Conservation (phyloP, 208 protist species). For the Crithidia expoeki region DNA sequence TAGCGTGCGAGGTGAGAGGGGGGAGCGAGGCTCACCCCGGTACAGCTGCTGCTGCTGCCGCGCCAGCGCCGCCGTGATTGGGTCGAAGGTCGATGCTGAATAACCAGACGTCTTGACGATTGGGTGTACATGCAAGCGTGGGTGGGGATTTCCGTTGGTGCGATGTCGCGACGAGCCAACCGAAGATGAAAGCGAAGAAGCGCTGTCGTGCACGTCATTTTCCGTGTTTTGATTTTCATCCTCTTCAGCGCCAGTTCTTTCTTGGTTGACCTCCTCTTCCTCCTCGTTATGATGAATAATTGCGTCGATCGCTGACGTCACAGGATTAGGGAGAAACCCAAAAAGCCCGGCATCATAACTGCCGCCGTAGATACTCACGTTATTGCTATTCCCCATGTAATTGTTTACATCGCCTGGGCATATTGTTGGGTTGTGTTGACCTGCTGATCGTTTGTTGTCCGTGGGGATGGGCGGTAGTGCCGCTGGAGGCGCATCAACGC, state of each 20-base stretch:
- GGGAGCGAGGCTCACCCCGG: constrained; percentile 36
- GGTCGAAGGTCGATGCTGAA: constrained; percentile 10
- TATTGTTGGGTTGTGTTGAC: no score
- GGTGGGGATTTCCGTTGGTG: not conserved
- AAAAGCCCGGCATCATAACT: not conserved
- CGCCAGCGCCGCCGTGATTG: constrained; percentile 37
- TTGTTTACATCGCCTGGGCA: no score
- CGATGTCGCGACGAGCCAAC: not conserved
- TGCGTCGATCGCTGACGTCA: not conserved
- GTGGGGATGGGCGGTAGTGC: not conserved
- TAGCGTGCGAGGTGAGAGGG: constrained; percentile 43
- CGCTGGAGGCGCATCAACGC: not conserved
- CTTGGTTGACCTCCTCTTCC: not conserved
- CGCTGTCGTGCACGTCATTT: no score
- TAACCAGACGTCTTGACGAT: not conserved
- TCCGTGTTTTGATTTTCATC: no score
- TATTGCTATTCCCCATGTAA: not conserved
- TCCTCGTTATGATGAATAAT: not conserved
- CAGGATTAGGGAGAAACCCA: not conserved
- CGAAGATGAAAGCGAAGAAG: not conserved
- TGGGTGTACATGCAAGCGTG: constrained; percentile 17
- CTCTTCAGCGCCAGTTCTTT: not conserved
- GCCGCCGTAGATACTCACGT: not conserved
- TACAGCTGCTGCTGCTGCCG: constrained; percentile 35
- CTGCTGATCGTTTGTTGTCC: no score